Evolutionary conservation across 768 basidiomycete species (phyloP), one percentile per base, ranked within the genome.

Genomic region (Tremella mesenterica): DNA sequence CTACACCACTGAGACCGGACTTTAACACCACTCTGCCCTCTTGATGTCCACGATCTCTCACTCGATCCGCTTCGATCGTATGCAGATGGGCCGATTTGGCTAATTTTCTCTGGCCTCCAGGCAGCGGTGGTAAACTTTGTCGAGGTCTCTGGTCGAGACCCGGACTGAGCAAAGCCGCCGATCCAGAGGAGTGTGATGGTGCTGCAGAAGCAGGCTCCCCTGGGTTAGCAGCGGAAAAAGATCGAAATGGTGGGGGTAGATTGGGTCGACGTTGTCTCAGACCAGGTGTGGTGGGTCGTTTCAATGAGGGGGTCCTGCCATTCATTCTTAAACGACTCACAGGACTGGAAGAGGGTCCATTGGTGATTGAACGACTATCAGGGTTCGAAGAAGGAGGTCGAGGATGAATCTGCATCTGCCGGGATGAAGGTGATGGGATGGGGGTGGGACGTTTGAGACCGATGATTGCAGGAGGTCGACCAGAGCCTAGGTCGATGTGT

Each of bases 61-160:
- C 48, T 2, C 48, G 48, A 34, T 59, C 55, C 3, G 52, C 53
- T 41, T 66, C 65, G n/a, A 71, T 50, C 1, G 67, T 65, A 47
- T 72, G 71, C 30, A 72, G 52, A 60, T 72, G 71, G 3, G 68
- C 63, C 41, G 57, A 63, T n/a, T 63, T 50, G 7, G 66, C 68
- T 9, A 70, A 27, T 14, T 53, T 52, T 1, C 48, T 53, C 3
- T 29, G 41, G 9, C 25, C 36, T 4, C 52, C 33, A 26, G 31
- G 23, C 14, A 28, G 45, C 27, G 44, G 44, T 8, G 47, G 47
- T 9, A 48, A 31, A 31, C 23, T 26, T 31, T 26, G 25, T 28
- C 47, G 3, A 4, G 47, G 28, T 8, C 47, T 27, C 33, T 25
- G 29, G 9, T 41, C n/a, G 38, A 14, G 12, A 30, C 23, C 28